Percentiles rank a stretch among this genome's conserved stretches.
Evolutionary conservation across 2,329 filamentous ascomycete species (phyloP).

Genomic region (Fusarium keratoplasticum): DNA sequence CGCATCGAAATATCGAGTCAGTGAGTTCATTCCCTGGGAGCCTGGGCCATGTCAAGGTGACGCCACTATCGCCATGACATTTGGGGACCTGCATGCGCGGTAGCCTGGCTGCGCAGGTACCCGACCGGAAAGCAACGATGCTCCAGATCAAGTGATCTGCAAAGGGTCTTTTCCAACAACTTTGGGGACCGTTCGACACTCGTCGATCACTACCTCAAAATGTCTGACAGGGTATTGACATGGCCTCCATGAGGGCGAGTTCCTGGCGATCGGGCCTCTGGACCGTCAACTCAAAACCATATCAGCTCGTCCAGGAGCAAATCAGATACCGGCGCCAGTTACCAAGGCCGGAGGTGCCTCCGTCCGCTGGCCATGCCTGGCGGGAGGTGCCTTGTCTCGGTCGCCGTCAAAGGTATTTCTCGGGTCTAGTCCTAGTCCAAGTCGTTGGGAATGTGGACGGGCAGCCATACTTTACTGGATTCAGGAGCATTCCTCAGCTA

Average conservation of each 20-base stretch:
- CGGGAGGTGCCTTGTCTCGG: conserved; percentile 12
- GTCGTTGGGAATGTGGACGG: conserved; percentile 28
- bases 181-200: not conserved
- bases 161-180: not conserved
- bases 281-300: conserved; percentile 22
- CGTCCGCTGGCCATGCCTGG: not conserved
- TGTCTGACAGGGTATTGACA: not conserved
- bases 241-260: not conserved
- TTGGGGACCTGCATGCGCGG: not conserved
- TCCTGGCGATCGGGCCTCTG: conserved; percentile 18
- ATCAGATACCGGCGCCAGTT: not conserved
- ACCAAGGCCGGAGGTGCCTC: not conserved
- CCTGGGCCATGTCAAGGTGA: conserved; percentile 2
- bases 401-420: conserved; percentile 10
- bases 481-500: conserved; percentile 32
- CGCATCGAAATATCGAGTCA: conserved; percentile 19
- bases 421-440: not conserved
- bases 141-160: conserved; percentile 18
- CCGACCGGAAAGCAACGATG: conserved; percentile 5
- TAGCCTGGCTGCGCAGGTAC: conserved; percentile 4
- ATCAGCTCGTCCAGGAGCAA: not conserved
- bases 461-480: conserved; percentile 23
- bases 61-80: not conserved
- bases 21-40: conserved; percentile 26
- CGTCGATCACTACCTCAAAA: conserved; percentile 3